Evolutionary conservation across 805 yeast species (phyloP).

Genomic region (Myxozyma udenii): DNA sequence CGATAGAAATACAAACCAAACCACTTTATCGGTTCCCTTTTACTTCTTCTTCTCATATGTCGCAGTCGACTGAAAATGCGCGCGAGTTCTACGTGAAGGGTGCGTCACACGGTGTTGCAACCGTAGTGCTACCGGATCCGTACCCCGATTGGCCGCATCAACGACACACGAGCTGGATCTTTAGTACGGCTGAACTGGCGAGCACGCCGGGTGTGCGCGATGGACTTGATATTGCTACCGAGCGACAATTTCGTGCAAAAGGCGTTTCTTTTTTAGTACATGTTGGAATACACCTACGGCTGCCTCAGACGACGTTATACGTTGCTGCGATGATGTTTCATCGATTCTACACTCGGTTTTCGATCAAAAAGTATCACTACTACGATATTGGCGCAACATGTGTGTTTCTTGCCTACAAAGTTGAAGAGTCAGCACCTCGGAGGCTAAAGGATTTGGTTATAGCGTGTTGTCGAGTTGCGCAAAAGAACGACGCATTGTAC

Average conservation of each 20-base stretch:
- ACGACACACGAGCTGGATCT: constrained; percentile 28
- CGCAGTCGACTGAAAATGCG: too few species aligned
- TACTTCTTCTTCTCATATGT: too few species aligned
- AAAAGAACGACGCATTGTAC: constrained; percentile 41
- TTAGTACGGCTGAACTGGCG: constrained; percentile 18
- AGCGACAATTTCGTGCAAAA: constrained; percentile 46
- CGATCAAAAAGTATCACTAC: constrained; percentile 45
- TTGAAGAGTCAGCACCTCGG: constrained; percentile 50
- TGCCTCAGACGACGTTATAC: constrained; percentile 49
- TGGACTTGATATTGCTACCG: constrained; percentile 42
- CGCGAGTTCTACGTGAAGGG: too few species aligned
- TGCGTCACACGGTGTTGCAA: too few species aligned
- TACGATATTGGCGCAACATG: constrained; percentile 53
- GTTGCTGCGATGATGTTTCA: constrained; percentile 51
- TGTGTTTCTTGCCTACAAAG: constrained; percentile 52
- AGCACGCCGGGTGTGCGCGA: constrained; percentile 40
- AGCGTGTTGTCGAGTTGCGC: constrained; percentile 50
- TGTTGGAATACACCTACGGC: constrained; percentile 45
- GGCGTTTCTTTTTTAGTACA: constrained; percentile 49
- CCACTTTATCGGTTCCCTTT: too few species aligned
- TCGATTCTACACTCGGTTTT: constrained; percentile 50
- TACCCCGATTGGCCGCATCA: constrained; percentile 3
- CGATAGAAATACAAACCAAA: too few species aligned
- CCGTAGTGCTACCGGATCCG: too few species aligned
- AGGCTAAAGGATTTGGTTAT: constrained; percentile 49